Base-by-base conservation (phyloP, 306 rosid species). In the Cyamopsis tetragonoloba region DNA sequence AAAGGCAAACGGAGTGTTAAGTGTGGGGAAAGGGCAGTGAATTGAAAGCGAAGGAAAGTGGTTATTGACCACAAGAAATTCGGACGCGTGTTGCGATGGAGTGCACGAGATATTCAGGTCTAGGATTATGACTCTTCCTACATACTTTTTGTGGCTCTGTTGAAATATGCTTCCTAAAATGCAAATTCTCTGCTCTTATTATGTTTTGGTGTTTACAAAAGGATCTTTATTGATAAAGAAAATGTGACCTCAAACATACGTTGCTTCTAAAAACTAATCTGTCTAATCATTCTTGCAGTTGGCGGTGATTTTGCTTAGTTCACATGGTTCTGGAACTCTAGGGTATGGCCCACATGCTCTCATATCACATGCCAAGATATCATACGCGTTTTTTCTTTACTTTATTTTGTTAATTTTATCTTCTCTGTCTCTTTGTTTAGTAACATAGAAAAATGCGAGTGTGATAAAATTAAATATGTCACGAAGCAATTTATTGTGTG, bases 1-100 rank as follows among this genome's bases (percentile, higher is more conserved):
- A n/a, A n/a, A 67, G 62, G 50, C 73, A 35, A 67, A 67, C 55
- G 38, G 62, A 24, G 50, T 67, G 27, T 67, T 67, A 38, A 31
- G 35, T 32, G 34, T 47, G 26, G 23, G 5, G 18, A n/a, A 49
- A 67, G 72, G 0, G 27, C 14, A 50, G 62, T 67, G 20, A 13
- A 14, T 37, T 4, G 62, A 51, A 68, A 37, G 63, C 27, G 12
- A 37, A 51, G n/a, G 31, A 37, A 18, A 9, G 31, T 2, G 41
- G 38, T 11, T 48, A 19, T 19, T 23, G 1, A 51, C 39, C 73
- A 53, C 73, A 63, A 5, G 35, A 49, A 34, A 2, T 20, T 2
- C 1, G 13, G 39, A 68, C 63, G 14, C 73, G 53, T 51, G 73
- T 39, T 23, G 1, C 1, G 1, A 14, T 31, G 19, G n/a, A 31